Evolutionary conservation across 345 rosid genomes (phyloP).

Genomic region (Populus ilicifolia): DNA sequence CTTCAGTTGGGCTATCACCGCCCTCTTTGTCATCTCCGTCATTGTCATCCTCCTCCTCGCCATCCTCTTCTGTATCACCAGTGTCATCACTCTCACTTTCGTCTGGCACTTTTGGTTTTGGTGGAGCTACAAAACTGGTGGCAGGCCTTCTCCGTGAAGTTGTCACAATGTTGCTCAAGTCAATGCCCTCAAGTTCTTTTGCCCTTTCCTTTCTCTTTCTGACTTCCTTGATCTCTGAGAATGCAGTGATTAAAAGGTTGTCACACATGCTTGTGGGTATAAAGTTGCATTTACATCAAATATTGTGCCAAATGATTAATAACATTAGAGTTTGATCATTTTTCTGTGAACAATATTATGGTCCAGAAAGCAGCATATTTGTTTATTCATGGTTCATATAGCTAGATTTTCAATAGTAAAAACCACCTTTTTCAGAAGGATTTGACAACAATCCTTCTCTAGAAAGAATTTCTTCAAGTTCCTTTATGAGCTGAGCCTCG

Average conservation of each 20-base stretch:
- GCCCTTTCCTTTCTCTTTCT: constrained; percentile 63
- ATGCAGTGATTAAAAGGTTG: constrained; percentile 2
- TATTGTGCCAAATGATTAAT: neutral
- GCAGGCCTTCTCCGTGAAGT: constrained; percentile 78
- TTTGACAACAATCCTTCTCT: constrained; percentile 80
- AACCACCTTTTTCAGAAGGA: constrained; percentile 77
- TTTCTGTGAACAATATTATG: neutral
- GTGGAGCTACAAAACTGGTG: constrained; percentile 58
- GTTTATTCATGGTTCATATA: neutral
- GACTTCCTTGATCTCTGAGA: constrained; percentile 81
- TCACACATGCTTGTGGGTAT: neutral
- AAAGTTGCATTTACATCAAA: neutral
- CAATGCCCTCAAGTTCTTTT: constrained; percentile 87
- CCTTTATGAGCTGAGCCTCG: constrained; percentile 69
- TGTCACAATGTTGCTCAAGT: constrained; percentile 69
- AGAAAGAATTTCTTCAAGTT: constrained; percentile 76
- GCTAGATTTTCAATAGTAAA: constrained; percentile 12
- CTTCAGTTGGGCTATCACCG: constrained; percentile 35
- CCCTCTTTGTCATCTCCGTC: constrained; percentile 23
- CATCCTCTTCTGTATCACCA: constrained; percentile 38
- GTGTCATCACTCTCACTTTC: constrained; percentile 50
- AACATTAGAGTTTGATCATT: neutral
- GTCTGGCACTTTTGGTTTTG: constrained; percentile 61
- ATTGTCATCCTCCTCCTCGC: constrained; percentile 19
- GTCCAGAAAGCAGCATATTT: neutral